phyloP scores from a whole-genome alignment of 805 yeast species.

The Hanseniaspora clermontiae region DNA sequence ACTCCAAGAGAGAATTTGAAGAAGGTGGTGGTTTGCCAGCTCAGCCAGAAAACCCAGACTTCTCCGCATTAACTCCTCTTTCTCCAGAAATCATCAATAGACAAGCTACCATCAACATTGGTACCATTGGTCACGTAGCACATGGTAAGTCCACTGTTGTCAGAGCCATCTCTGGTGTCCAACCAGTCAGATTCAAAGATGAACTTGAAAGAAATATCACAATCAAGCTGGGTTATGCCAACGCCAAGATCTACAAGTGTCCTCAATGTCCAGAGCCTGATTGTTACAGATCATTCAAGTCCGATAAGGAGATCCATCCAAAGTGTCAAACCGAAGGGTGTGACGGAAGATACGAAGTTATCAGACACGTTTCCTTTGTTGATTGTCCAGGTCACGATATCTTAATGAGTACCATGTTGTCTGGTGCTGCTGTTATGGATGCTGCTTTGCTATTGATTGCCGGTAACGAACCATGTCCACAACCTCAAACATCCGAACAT shows the following conservation, averaged over 20 bases:
- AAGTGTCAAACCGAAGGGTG: constrained; percentile 82
- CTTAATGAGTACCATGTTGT: constrained; percentile 99
- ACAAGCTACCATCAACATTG: constrained; percentile 98
- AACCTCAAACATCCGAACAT: constrained; percentile 98
- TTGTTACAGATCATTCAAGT: constrained; percentile 85
- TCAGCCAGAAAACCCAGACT: constrained; percentile 85
- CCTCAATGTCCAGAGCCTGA: constrained; percentile 83
- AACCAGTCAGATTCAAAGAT: constrained; percentile 97
- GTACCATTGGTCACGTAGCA: constrained; percentile 93
- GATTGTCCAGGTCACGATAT: constrained; percentile 99
- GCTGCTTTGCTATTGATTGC: constrained; percentile 94
- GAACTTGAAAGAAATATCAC: constrained; percentile 98
- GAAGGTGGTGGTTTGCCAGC: constrained; percentile 98
- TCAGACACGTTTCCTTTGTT: constrained; percentile 95
- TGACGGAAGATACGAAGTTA: constrained; percentile 73
- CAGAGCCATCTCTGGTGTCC: constrained; percentile 95
- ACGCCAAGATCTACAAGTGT: constrained; percentile 94
- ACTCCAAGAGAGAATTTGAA: constrained; percentile 66
- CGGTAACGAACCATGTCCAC: constrained; percentile 98
- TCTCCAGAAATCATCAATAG: constrained; percentile 93
- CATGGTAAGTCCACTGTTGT: constrained; percentile 92
- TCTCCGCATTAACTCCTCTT: constrained; percentile 65
- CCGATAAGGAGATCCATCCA: constrained; percentile 90
- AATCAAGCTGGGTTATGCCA: constrained; percentile 95
- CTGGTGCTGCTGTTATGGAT: constrained; percentile 99